Percentiles rank a stretch among this genome's conserved stretches.
These are phyloP conservation scores for Russula lepida DNA, from an alignment of 768 basidiomycete species.

Conservation along the genomic window DNA sequence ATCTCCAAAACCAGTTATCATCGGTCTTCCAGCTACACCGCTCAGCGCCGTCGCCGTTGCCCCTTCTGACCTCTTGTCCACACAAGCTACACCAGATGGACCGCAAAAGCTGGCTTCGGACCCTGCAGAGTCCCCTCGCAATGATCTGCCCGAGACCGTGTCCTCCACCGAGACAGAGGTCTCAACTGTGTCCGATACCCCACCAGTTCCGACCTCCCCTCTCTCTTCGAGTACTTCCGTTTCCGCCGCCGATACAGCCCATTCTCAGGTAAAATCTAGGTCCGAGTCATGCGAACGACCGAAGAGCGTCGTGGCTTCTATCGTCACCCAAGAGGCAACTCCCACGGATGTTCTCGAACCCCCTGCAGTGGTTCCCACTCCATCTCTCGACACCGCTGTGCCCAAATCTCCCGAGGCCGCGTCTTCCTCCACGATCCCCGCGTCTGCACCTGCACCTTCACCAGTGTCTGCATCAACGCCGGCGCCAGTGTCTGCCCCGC, in stretches of 20 bases:
- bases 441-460: neutral
- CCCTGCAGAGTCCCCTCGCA: conserved; percentile 17
- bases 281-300: neutral
- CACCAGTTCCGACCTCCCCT: conserved; percentile 43
- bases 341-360: neutral
- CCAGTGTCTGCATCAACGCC: neutral
- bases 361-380: neutral
- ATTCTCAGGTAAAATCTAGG: conserved; percentile 23
- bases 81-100: neutral
- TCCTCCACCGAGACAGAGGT: conserved; percentile 46
- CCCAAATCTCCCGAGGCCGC: neutral
- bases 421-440: neutral
- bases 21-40: neutral
- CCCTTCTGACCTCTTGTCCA: neutral
- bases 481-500: conserved; percentile 15
- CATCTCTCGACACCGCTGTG: neutral
- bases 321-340: neutral
- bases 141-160: conserved; percentile 30
- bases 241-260: conserved; percentile 31
- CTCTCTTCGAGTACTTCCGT: conserved; percentile 53
- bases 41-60: neutral
- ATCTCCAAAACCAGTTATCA: conserved; percentile 21
- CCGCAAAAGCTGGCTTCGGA: conserved; percentile 5
- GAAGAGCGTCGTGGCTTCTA: neutral
- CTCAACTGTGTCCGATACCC: conserved; percentile 41